A percentile compares a stretch with the other conserved stretches of the same genome.
Conservation (phyloP, 78 protist genomes). For the Protostelium mycophagum region DNA sequence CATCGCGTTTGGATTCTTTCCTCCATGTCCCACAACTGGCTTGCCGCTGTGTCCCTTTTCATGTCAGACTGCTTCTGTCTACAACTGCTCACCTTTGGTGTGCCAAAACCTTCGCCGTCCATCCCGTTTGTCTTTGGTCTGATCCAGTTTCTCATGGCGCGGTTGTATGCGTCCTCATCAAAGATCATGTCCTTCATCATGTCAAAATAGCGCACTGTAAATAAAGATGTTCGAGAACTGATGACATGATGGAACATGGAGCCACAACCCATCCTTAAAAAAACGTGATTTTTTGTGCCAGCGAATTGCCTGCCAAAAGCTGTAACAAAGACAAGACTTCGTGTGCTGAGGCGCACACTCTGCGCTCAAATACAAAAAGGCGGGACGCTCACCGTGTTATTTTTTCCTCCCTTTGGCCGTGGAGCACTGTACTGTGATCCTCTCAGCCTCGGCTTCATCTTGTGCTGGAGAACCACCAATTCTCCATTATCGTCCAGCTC, state of each 20-base stretch:
- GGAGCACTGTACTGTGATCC: conserved; percentile 1
- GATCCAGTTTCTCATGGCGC: not conserved
- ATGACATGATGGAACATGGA: too few relatives aligned
- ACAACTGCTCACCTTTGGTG: not conserved
- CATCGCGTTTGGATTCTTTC: conserved; percentile 59
- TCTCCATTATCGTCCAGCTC: conserved; percentile 31
- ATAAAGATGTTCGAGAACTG: not conserved
- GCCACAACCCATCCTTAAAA: too few relatives aligned
- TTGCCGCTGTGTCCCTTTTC: too few relatives aligned
- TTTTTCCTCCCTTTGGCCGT: not conserved
- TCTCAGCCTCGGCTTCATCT: not conserved
- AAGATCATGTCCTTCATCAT: not conserved
- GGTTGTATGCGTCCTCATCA: not conserved
- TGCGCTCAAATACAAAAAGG: not conserved
- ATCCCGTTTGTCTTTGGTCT: not conserved
- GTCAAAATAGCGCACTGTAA: not conserved
- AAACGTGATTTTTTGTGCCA: too few relatives aligned
- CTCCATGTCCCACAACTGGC: conserved; percentile 57
- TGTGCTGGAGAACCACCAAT: not conserved
- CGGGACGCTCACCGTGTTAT: too few relatives aligned
- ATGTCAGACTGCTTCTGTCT: too few relatives aligned
- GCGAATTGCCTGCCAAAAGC: too few relatives aligned
- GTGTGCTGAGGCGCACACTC: too few relatives aligned
- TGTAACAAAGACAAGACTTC: too few relatives aligned
- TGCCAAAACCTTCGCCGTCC: not conserved